Base-by-base conservation (phyloP, 2,329 filamentous ascomycete species). In the Diaporthe nobilis region DNA sequence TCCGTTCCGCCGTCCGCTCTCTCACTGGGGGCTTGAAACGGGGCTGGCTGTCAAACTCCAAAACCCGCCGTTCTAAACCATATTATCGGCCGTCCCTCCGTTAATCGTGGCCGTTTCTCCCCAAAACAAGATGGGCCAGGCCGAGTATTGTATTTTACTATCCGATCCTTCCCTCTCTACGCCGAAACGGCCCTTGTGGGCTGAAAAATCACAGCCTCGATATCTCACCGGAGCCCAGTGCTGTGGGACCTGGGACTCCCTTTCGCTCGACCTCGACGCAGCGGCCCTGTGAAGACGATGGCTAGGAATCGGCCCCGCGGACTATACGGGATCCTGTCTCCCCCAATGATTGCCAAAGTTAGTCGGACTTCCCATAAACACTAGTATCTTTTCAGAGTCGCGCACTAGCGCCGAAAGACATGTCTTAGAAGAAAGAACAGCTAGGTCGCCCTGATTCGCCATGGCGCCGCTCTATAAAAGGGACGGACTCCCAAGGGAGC, bases 191-290 rank as follows among this genome's bases (percentile, higher is more conserved):
- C 31, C 65, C 44, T 25, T 8, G 3, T 20, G 10, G 31, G 47
- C 47, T 31, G n/a, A 22, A 15, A 17, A 28, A 1, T 9, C 31
- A 20, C 5, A 25, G 44, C 2, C 12, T 13, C 6, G 8, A 6
- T 34, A 25, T 65, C 39, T 25, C 17, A 47, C 25, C 1, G 31
- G 22, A 10, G 22, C 34, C 73, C 73, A 63, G 73, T 75, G 73
- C 73, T 55, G 73, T 75, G 55, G 44, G 55, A 71, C 73, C 55
- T 75, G 73, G 44, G 49, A 22, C 42, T 28, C n/a, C 12, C 28
- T 49, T 9, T 42, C 34, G 42, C 28, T 55, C 47, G 49, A 25
- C 15, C 37, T 57, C 67, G 51, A 55, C 37, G 13, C 67, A 55
- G 34, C 53, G 53, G 17, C 20, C 17, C 58, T 65, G 39, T 34